Evolutionary conservation across 495 filamentous ascomycete species (phyloP).

Genomic region (Hyaloscypha variabilis): DNA sequence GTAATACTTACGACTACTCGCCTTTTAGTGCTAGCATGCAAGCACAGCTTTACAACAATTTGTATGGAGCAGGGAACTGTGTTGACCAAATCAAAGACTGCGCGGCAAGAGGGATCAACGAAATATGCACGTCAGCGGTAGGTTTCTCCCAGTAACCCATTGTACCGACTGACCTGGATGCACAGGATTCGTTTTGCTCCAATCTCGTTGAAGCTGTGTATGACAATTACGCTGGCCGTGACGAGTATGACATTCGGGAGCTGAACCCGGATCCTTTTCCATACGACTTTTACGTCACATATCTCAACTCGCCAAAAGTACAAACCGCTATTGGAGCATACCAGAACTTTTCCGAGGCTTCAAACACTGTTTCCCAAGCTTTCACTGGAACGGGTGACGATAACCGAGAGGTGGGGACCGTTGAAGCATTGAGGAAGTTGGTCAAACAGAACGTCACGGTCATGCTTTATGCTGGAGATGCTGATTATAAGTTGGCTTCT

Average conservation of each 20-base stretch:
- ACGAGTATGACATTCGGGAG: conserved; percentile 65
- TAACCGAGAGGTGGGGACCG: conserved; percentile 50
- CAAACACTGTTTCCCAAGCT: conserved; percentile 46
- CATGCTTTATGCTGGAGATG: conserved; percentile 61
- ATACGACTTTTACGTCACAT: conserved; percentile 57
- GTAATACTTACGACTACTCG: conserved; percentile 62
- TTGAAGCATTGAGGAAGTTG: conserved; percentile 50
- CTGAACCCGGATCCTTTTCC: conserved; percentile 63
- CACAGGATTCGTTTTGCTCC: conserved; percentile 52
- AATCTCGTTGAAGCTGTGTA: conserved; percentile 54
- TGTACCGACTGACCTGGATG: conserved; percentile 29
- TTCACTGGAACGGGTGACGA: conserved; percentile 62
- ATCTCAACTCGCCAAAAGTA: conserved; percentile 58
- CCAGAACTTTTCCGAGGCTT: conserved; percentile 55
- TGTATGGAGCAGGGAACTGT: conserved; percentile 66
- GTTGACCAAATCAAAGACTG: conserved; percentile 58
- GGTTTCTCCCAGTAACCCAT: conserved; percentile 29
- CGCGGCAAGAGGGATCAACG: conserved; percentile 43
- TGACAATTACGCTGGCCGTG: conserved; percentile 52
- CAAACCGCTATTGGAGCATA: conserved; percentile 62
- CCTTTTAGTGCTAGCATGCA: conserved; percentile 50
- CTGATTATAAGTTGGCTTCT: conserved; percentile 51
- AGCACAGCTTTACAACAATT: conserved; percentile 57
- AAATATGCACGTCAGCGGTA: conserved; percentile 45
- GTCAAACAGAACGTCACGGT: conserved; percentile 56